Percentiles rank a stretch among this genome's conserved stretches.
Evolutionary conservation across 1,284 basidiomycete genomes (phyloP).

Genomic region (Pseudozyma sp.): DNA sequence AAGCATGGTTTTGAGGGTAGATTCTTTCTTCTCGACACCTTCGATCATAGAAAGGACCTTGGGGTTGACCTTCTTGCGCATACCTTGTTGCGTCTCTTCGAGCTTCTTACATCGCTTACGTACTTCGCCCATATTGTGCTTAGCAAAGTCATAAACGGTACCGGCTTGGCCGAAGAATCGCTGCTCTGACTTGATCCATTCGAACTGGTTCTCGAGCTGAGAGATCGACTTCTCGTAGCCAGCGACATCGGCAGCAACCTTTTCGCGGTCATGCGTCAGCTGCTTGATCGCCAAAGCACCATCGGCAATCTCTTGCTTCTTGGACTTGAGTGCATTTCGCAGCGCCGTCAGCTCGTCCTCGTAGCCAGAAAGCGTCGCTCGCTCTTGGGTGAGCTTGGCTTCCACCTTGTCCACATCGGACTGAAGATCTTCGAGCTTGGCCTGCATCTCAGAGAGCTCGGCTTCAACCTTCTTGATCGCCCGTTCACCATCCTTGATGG

Average conservation of each 20-base stretch:
- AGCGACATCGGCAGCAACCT: conserved; percentile 71
- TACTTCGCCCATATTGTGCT: conserved; percentile 78
- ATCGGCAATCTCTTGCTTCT: conserved; percentile 81
- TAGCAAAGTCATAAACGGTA: conserved; percentile 84
- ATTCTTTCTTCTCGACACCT: conserved; percentile 95
- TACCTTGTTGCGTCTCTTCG: conserved; percentile 82
- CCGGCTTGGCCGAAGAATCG: conserved; percentile 83
- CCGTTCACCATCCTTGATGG: conserved; percentile 76
- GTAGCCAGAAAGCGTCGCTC: conserved; percentile 85
- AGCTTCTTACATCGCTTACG: conserved; percentile 80
- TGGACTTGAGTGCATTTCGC: conserved; percentile 82
- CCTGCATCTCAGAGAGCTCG: conserved; percentile 76
- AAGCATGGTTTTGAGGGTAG: conserved; percentile 87
- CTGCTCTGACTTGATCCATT: conserved; percentile 89
- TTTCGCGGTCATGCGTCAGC: conserved; percentile 73
- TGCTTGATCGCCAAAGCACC: conserved; percentile 79
- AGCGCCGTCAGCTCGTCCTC: conserved; percentile 87
- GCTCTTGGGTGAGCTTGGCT: conserved; percentile 81
- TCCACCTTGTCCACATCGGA: conserved; percentile 77
- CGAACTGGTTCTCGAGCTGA: conserved; percentile 81
- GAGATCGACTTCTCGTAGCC: conserved; percentile 61
- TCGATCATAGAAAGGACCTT: conserved; percentile 98
- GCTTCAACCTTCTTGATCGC: conserved; percentile 76
- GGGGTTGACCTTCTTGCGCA: conserved; percentile 95
- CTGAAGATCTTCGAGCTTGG: conserved; percentile 76